Evolutionary conservation across 2,329 filamentous ascomycete genomes (phyloP).

Genomic region (Pseudogymnoascus sp.): DNA sequence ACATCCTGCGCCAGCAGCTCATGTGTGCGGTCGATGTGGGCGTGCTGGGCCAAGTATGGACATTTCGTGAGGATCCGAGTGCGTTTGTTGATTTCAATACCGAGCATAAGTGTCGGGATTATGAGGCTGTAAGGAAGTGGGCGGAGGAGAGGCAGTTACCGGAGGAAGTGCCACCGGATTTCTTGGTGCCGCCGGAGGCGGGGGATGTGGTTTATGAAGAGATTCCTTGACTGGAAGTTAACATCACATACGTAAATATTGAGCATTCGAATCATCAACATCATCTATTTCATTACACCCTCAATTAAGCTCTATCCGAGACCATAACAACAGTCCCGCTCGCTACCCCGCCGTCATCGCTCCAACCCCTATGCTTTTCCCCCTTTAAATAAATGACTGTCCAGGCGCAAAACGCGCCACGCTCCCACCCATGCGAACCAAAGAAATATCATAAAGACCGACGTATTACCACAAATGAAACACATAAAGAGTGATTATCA

Average conservation of each 20-base stretch:
- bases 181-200: constrained; percentile 13
- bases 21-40: constrained; percentile 47
- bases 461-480: background rate
- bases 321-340: background rate
- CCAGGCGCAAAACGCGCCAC: background rate
- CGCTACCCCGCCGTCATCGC: background rate
- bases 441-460: background rate
- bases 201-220: constrained; percentile 15
- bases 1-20: constrained; percentile 45
- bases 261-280: background rate
- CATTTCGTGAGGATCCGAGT: constrained; percentile 31
- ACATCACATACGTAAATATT: background rate
- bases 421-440: background rate
- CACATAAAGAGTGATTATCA: background rate
- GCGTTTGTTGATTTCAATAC: constrained; percentile 47
- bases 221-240: constrained; percentile 14
- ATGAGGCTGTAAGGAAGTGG: constrained; percentile 42
- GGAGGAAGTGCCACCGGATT: constrained; percentile 21
- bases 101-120: constrained; percentile 43
- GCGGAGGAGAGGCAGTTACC: constrained; percentile 39
- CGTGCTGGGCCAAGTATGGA: constrained; percentile 47
- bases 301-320: background rate
- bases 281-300: background rate
- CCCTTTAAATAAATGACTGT: background rate
- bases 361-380: background rate